A percentile compares a stretch with the other conserved stretches of the same genome.
Conservation (phyloP, 202 grass and related monocot genomes). For the Alloteropsis angusta region DNA sequence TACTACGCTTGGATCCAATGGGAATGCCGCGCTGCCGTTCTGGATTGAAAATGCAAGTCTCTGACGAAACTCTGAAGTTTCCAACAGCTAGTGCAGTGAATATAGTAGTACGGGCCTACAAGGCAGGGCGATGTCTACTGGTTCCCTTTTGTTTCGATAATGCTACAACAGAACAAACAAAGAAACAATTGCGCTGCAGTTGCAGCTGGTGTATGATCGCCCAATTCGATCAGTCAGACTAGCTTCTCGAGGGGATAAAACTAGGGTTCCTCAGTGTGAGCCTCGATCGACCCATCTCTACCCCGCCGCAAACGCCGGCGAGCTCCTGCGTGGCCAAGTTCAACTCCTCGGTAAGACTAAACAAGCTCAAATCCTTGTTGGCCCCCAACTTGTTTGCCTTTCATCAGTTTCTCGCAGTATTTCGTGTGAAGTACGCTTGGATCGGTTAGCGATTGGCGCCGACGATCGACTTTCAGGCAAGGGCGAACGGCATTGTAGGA, state of each 20-base stretch:
- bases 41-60: not conserved
- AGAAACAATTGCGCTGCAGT: not conserved
- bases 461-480: not conserved
- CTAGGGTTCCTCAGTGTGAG: not conserved
- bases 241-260: slow-evolving; percentile 23
- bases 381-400: not conserved
- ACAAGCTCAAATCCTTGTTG: not conserved
- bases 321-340: not conserved
- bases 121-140: not conserved
- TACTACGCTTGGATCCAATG: not conserved
- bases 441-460: not conserved
- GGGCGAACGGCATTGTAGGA: not conserved
- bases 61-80: not conserved
- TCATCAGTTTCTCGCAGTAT: not conserved
- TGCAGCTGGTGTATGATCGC: not conserved
- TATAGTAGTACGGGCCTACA: too few species aligned
- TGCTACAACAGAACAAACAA: not conserved
- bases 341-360: slow-evolving; percentile 40
- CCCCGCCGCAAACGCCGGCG: not conserved
- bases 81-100: not conserved
- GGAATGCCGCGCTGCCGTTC: not conserved
- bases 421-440: not conserved
- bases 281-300: not conserved
- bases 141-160: not conserved
- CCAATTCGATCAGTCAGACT: not conserved